Percentiles rank a stretch among this genome's conserved stretches.
These are phyloP conservation scores for Ustilago xerochloae DNA, from an alignment of 1,284 basidiomycete genomes.

Conservation along the genomic window DNA sequence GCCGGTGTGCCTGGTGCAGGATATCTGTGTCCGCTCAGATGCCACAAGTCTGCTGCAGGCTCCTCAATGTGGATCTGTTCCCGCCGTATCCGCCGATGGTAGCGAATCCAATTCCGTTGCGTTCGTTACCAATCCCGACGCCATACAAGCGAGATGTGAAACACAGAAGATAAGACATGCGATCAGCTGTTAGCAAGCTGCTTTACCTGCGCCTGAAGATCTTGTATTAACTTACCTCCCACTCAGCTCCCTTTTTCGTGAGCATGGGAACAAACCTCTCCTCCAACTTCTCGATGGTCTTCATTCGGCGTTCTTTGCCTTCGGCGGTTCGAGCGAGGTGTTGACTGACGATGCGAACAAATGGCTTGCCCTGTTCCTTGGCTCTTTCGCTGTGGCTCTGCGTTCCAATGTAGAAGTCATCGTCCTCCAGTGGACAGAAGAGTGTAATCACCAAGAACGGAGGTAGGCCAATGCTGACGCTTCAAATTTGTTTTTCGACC, in stretches of 20 bases:
- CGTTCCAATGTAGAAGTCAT: constrained; percentile 30
- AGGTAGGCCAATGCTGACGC: constrained; percentile 10
- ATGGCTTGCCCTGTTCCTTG: constrained; percentile 19
- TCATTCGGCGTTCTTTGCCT: constrained; percentile 13
- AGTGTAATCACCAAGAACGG: constrained; percentile 27
- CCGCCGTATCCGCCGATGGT: background rate
- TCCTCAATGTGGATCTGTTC: constrained; percentile 39
- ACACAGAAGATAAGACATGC: no score
- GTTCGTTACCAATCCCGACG: no score
- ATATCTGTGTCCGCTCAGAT: constrained; percentile 17
- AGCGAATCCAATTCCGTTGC: background rate
- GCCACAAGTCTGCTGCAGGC: constrained; percentile 31
- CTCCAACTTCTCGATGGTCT: constrained; percentile 4
- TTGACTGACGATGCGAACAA: constrained; percentile 29
- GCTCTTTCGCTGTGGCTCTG: constrained; percentile 19
- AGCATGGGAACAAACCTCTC: constrained; percentile 6
- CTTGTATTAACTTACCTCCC: constrained; percentile 26
- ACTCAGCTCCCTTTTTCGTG: constrained; percentile 20
- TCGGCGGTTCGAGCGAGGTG: constrained; percentile 19
- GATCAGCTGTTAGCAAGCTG: no score
- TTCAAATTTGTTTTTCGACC: no score
- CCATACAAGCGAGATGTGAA: no score
- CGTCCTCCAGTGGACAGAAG: constrained; percentile 21
- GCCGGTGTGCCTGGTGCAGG: constrained; percentile 25
- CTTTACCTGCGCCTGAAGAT: no score